Base-by-base conservation (phyloP, 2,329 filamentous ascomycete species). In the Neopestalotiopsis rosae region DNA sequence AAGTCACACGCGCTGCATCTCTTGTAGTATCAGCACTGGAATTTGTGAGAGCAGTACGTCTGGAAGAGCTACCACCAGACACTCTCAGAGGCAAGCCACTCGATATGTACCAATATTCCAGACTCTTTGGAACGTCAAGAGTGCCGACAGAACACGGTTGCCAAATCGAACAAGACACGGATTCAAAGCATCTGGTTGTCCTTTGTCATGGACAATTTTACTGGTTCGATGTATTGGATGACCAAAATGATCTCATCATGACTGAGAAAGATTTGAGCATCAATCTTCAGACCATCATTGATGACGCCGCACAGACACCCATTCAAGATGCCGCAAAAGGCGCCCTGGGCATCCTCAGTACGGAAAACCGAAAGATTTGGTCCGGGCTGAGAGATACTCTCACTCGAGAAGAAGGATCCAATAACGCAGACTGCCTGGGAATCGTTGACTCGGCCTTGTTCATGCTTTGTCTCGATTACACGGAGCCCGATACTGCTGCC, bases 21-120 rank as follows among this genome's bases (percentile, higher is more conserved):
- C 85, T 99, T 59, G 94, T 97, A 0, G 90, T 96, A 17, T 99
- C 96, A 3, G 91, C 96, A 4, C 84, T 98, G 40, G 93, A 94
- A 62, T 98, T 99, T 75, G 95, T 98, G 32, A 89, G 96, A 70
- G 96, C 96, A 2, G 94, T 99, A 1, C 89, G 95, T 45, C 94
- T 92, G 74, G 96, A 98, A 79, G 96, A 99, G 78, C 86, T 99
- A 9, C 92, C 94, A 1, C 95, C 96, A 0, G 96, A 99, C 80
- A 94, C 87, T 1, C 82, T 98, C 71, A 92, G 91, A 74, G 94
- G 94, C 24, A 91, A 90, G 28, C 94, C 96, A 0, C 86, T 99
- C 20, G 96, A 94, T 86, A 99, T 99, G 96, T 97, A 98, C 80
- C 96, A 99, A 80, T 98, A 97, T 82, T 97, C 95, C 0, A 89